Percentiles rank a stretch among this genome's conserved stretches.
Conservation (phyloP, 352 stramenopile species). For the Pythium periplocum region DNA sequence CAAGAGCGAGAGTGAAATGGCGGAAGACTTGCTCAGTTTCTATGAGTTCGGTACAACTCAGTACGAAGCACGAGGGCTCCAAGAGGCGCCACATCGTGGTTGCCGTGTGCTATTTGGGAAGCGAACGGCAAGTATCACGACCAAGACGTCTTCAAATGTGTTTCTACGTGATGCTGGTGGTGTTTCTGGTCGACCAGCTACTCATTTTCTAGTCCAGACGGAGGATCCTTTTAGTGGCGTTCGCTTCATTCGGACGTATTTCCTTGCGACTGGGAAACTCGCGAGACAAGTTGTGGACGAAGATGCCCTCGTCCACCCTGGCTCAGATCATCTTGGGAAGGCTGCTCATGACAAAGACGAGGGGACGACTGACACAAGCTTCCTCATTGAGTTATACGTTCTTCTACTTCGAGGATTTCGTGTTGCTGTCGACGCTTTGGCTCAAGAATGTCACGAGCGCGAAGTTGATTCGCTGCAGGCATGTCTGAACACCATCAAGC, state of each 20-base stretch:
- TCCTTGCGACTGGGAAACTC: constrained; percentile 50
- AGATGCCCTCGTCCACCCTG: constrained; percentile 46
- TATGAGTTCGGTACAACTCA: constrained; percentile 82
- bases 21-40: constrained; percentile 65
- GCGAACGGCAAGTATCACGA: constrained; percentile 25
- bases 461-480: background rate
- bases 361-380: constrained; percentile 14
- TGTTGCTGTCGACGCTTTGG: constrained; percentile 14
- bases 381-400: constrained; percentile 34
- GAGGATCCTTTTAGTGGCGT: constrained; percentile 73
- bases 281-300: constrained; percentile 47
- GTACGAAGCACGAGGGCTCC: constrained; percentile 34
- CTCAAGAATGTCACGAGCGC: background rate
- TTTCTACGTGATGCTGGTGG: constrained; percentile 30
- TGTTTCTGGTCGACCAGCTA: constrained; percentile 22
- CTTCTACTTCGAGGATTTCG: constrained; percentile 39
- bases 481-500: constrained; percentile 7
- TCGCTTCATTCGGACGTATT: constrained; percentile 59
- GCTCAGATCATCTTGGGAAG: background rate
- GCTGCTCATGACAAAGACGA: too few species aligned
- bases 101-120: constrained; percentile 57
- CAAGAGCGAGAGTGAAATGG: constrained; percentile 50
- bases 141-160: constrained; percentile 29
- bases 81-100: constrained; percentile 23
- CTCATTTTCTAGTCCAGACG: constrained; percentile 58